Evolutionary conservation across 2,329 filamentous ascomycete genomes (phyloP).

Genomic region (Clonostachys byssicola): DNA sequence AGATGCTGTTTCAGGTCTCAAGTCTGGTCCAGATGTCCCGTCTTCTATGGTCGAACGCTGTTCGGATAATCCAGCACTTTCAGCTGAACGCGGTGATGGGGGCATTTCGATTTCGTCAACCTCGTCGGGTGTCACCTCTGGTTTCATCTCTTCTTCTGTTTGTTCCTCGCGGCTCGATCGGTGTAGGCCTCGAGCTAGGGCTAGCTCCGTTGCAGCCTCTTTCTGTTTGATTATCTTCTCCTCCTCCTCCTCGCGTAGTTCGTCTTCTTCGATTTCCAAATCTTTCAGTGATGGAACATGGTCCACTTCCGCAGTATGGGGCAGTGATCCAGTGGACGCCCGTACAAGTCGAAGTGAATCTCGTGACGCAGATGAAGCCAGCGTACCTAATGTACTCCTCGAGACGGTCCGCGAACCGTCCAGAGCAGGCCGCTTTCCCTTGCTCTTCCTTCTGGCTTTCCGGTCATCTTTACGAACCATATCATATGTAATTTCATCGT

Average conservation of each 20-base stretch:
- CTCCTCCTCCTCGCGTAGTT: constrained; percentile 45
- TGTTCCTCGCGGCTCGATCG: constrained; percentile 8
- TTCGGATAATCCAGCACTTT: too few relatives aligned
- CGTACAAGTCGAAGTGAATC: constrained; percentile 19
- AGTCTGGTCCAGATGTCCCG: too few relatives aligned
- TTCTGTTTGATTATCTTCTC: constrained; percentile 47
- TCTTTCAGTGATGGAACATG: constrained; percentile 43
- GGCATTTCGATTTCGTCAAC: constrained; percentile 4
- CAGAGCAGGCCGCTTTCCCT: constrained; percentile 48
- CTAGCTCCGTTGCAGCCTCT: constrained; percentile 45
- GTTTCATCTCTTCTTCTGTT: constrained; percentile 11
- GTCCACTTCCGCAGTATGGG: constrained; percentile 27
- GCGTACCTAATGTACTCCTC: constrained; percentile 51
- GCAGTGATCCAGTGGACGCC: constrained; percentile 16
- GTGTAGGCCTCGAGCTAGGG: constrained; percentile 41
- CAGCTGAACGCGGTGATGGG: too few relatives aligned
- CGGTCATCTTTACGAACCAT: constrained; percentile 74
- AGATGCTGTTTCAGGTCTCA: too few relatives aligned
- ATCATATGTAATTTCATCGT: constrained; percentile 86
- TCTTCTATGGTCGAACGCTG: too few relatives aligned
- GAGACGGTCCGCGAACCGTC: constrained; percentile 47
- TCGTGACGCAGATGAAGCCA: constrained; percentile 25
- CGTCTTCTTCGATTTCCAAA: constrained; percentile 48
- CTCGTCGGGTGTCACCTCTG: constrained; percentile 24
- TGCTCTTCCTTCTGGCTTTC: constrained; percentile 48